Conservation (phyloP, 2,329 filamentous ascomycete genomes). For the Exophiala alcalophila region DNA sequence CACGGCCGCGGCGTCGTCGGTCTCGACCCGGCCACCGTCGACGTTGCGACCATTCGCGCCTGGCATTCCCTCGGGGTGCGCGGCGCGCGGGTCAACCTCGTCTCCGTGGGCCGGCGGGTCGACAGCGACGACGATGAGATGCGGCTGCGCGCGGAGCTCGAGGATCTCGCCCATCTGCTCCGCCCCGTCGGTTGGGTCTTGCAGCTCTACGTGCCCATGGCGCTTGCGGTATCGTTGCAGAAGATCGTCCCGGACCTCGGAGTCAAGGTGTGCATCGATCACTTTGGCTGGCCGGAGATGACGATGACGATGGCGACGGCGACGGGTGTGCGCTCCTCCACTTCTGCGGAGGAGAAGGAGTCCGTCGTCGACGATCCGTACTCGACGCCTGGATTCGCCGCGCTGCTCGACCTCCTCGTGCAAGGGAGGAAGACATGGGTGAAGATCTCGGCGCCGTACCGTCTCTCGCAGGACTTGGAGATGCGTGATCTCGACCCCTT, state of each 20-base stretch:
- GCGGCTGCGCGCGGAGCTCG: constrained; percentile 45
- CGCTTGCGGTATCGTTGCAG: constrained; percentile 50
- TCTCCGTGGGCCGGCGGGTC: constrained; percentile 50
- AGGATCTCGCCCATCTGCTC: constrained; percentile 51
- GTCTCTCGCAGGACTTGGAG: constrained; percentile 47
- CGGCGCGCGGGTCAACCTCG: constrained; percentile 59
- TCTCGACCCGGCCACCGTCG: constrained; percentile 50
- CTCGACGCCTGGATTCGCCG: constrained; percentile 49
- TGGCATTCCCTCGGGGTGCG: constrained; percentile 60
- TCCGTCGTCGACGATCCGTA: constrained; percentile 41
- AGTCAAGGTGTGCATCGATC: constrained; percentile 55
- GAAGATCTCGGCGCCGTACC: constrained; percentile 60
- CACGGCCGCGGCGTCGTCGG: constrained; percentile 56
- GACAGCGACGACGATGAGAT: constrained; percentile 38
- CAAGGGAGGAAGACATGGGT: constrained; percentile 48
- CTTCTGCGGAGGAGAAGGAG: too few relatives aligned
- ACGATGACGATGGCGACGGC: constrained; percentile 22
- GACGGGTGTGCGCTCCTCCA: too few relatives aligned
- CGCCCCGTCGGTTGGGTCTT: constrained; percentile 55
- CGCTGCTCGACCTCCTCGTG: constrained; percentile 50
- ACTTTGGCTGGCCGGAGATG: constrained; percentile 54
- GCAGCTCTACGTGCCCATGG: constrained; percentile 57
- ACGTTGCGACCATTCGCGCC: constrained; percentile 41
- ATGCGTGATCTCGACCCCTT: constrained; percentile 50
- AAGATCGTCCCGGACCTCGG: constrained; percentile 47